phyloP scores from a whole-genome alignment of 768 basidiomycete species.

The Termitomyces sp. region DNA sequence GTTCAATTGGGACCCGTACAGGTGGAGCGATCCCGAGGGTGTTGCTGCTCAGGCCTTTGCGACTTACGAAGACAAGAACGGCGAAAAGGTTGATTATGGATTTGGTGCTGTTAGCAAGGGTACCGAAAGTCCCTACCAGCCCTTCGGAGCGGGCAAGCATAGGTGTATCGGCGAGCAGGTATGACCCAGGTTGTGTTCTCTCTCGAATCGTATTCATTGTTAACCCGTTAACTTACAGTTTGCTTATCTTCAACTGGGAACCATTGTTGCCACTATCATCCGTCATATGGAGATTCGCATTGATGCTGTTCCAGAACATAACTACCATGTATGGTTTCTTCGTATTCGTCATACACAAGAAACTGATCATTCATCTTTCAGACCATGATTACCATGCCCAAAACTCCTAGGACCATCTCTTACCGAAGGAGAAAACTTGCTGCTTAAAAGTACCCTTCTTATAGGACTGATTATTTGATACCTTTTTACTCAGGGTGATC shows the following conservation, averaged over 20 bases:
- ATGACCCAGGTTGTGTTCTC: slow-evolving; percentile 12
- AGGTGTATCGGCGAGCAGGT: slow-evolving; percentile 92
- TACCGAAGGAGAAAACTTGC: slow-evolving; percentile 66
- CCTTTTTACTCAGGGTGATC: background rate
- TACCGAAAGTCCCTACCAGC: slow-evolving; percentile 93
- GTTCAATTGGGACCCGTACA: slow-evolving; percentile 66
- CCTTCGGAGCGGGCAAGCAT: slow-evolving; percentile 96
- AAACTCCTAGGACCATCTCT: slow-evolving; percentile 57
- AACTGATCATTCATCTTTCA: slow-evolving; percentile 24
- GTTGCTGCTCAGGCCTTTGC: slow-evolving; percentile 76
- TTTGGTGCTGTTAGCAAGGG: slow-evolving; percentile 96
- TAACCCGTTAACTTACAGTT: slow-evolving; percentile 46
- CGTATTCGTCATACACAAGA: background rate
- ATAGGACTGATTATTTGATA: background rate
- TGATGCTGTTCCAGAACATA: slow-evolving; percentile 72
- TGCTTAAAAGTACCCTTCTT: slow-evolving; percentile 29
- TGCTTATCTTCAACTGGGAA: slow-evolving; percentile 90
- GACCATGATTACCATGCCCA: slow-evolving; percentile 95
- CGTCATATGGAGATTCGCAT: slow-evolving; percentile 74
- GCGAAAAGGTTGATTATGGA: slow-evolving; percentile 94
- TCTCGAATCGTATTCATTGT: background rate
- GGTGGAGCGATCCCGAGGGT: slow-evolving; percentile 87
- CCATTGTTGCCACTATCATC: slow-evolving; percentile 75
- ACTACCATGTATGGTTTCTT: slow-evolving; percentile 75
- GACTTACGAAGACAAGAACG: slow-evolving; percentile 67